Base-by-base conservation (phyloP, 2,329 filamentous ascomycete genomes). In the Aspergillus piperis region DNA sequence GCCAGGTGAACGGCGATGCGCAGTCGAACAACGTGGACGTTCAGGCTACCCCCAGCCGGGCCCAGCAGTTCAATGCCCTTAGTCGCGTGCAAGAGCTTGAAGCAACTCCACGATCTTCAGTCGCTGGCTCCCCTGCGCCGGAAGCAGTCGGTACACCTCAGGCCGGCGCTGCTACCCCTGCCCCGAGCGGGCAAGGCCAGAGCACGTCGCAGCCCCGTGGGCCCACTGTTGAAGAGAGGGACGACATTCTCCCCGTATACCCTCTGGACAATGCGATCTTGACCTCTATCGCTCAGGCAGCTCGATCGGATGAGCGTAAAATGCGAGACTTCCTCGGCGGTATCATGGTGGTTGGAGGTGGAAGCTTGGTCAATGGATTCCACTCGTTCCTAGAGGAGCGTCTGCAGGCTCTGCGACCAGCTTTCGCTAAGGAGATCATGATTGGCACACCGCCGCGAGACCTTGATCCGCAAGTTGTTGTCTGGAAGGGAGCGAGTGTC, bases 401-500 rank as follows among this genome's bases (percentile, higher is more conserved):
- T 68, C 83, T 98, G 54, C 88, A 91, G 69, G 83, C 84, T 63
- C 82, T 88, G 25, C 77, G 84, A 54, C 84, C 85, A 0, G 81
- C 80, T n/a, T 85, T 84, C 64, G 79, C 81, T 5, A 87, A 95
- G 83, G 83, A 88, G 66, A 86, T 90, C 58, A 80, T 89, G 63
- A 86, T 90, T 23, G 86, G 85, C 1, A 82, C 84, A 19, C 87
- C 87, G n/a, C 95, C 95, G 0, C 84, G 94, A 69, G 95, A 99
- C 69, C 89, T 99, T 80, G 95, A 99, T 77, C 92, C 95, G 62
- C 92, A 97, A 77, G 93, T 98, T n/a, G 90, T 98, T 56, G 88
- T 89, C 8, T 99, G 95, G 95, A 99, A 99, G 83, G 95, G 95
- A 3, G 95, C 91, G 0, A 96, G 92, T 73, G 93, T 99, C 15